Evolutionary conservation across 129 eudicot species (phyloP).

Genomic region (carrot (Daucus carota)): DNA sequence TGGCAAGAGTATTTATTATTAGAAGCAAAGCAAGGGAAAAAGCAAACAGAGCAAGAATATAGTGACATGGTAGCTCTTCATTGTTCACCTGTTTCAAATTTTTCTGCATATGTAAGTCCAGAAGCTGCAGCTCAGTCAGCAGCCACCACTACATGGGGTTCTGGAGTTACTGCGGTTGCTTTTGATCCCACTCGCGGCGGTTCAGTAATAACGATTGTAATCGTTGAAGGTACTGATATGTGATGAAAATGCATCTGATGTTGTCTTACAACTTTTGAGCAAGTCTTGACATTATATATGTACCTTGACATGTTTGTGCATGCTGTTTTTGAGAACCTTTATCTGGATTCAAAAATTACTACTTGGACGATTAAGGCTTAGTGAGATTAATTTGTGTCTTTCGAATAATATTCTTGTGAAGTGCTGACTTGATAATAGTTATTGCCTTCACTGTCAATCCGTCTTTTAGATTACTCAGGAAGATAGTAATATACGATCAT

Average conservation of each 20-base stretch:
- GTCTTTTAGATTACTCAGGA: no score
- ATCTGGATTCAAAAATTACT: background rate
- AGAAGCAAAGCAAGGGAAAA: slow-evolving; percentile 82
- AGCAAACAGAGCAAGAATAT: slow-evolving; percentile 58
- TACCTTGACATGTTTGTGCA: background rate
- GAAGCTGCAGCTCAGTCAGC: slow-evolving; percentile 93
- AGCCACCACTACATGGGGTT: slow-evolving; percentile 98
- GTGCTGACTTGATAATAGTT: background rate
- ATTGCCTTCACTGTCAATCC: background rate
- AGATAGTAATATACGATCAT: background rate
- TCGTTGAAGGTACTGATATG: slow-evolving; percentile 69
- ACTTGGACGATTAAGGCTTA: background rate
- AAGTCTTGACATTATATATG: background rate
- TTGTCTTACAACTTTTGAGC: background rate
- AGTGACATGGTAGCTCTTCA: slow-evolving; percentile 73
- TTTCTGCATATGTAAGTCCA: slow-evolving; percentile 96
- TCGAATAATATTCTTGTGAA: background rate
- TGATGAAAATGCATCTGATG: background rate
- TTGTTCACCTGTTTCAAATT: slow-evolving; percentile 95
- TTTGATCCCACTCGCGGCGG: slow-evolving; percentile 99
- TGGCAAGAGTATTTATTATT: slow-evolving; percentile 77
- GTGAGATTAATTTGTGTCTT: background rate
- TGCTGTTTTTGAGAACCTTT: background rate
- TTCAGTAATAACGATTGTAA: slow-evolving; percentile 85
- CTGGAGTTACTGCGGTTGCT: slow-evolving; percentile 97